These are phyloP conservation scores for Thraustotheca clavata DNA, from an alignment of 352 stramenopile genomes.

Conservation along the genomic window DNA sequence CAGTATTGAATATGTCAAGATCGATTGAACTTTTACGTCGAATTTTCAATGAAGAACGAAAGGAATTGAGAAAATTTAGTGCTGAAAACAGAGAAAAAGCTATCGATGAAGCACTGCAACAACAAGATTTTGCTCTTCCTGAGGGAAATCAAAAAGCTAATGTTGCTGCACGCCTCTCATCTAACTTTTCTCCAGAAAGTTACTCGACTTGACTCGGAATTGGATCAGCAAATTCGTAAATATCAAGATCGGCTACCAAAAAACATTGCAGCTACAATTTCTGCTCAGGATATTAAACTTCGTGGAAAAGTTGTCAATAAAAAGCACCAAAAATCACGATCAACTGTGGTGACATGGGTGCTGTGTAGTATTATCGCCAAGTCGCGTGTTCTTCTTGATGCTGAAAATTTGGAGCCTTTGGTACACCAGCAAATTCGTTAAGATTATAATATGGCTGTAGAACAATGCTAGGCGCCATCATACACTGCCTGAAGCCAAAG, in stretches of 20 bases:
- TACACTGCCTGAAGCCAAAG: slow-evolving; percentile 11
- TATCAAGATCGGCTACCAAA: slow-evolving; percentile 40
- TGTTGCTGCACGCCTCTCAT: background rate
- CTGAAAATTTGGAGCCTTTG: slow-evolving; percentile 1
- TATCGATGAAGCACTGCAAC: slow-evolving; percentile 34
- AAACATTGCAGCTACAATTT: slow-evolving; percentile 35
- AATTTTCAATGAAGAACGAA: slow-evolving; percentile 64
- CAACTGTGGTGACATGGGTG: slow-evolving; percentile 82
- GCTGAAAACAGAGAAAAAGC: slow-evolving; percentile 67
- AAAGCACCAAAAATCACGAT: slow-evolving; percentile 67
- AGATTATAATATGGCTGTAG: background rate
- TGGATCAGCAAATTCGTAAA: slow-evolving; percentile 50
- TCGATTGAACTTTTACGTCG: slow-evolving; percentile 73
- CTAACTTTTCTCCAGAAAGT: slow-evolving; percentile 56
- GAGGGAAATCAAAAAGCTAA: slow-evolving; percentile 22
- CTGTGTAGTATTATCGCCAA: slow-evolving; percentile 80
- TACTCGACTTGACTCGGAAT: slow-evolving; percentile 71
- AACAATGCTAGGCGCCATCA: background rate
- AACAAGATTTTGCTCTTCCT: background rate
- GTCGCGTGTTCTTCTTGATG: slow-evolving; percentile 53
- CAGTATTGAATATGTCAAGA: slow-evolving; percentile 62
- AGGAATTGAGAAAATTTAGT: slow-evolving; percentile 82
- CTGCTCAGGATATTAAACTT: slow-evolving; percentile 44
- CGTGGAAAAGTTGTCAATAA: slow-evolving; percentile 57
- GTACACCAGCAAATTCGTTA: background rate